Percentiles rank a stretch among this genome's conserved stretches.
These are phyloP conservation scores for Triticum turgidum DNA, from an alignment of 176 grass and related monocot species.

Conservation along the genomic window DNA sequence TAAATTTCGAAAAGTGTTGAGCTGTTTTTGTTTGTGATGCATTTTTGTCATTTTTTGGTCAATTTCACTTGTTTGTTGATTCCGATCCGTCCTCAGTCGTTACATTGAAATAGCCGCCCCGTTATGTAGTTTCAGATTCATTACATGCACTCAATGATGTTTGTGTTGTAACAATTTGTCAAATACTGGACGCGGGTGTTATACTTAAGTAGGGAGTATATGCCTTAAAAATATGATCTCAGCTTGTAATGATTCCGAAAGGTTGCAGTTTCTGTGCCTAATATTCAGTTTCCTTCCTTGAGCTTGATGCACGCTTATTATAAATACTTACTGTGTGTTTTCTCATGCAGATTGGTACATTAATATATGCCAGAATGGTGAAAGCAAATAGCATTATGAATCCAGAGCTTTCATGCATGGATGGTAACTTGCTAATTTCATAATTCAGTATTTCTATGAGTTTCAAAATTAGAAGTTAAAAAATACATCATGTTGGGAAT, in stretches of 20 bases:
- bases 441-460: neutral
- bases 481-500: neutral
- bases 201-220: neutral
- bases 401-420: slow-evolving; percentile 94
- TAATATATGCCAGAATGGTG: slow-evolving; percentile 89
- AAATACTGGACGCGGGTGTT: neutral
- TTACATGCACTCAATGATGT: neutral
- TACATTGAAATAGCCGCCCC: neutral
- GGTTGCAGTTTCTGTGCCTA: neutral
- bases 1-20: neutral
- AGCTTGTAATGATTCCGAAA: neutral
- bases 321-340: slow-evolving; percentile 12
- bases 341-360: slow-evolving; percentile 72
- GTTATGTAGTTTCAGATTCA: slow-evolving; percentile 10
- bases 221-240: neutral
- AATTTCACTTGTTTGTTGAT: neutral
- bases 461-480: neutral
- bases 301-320: slow-evolving; percentile 17
- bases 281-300: slow-evolving; percentile 6
- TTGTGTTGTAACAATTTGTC: neutral
- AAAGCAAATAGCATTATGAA: slow-evolving; percentile 94
- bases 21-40: neutral
- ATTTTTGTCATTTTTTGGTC: neutral
- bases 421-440: slow-evolving; percentile 58
- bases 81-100: neutral